Base-by-base conservation (phyloP, 768 basidiomycete species). In the Leccinum rimulosum region DNA sequence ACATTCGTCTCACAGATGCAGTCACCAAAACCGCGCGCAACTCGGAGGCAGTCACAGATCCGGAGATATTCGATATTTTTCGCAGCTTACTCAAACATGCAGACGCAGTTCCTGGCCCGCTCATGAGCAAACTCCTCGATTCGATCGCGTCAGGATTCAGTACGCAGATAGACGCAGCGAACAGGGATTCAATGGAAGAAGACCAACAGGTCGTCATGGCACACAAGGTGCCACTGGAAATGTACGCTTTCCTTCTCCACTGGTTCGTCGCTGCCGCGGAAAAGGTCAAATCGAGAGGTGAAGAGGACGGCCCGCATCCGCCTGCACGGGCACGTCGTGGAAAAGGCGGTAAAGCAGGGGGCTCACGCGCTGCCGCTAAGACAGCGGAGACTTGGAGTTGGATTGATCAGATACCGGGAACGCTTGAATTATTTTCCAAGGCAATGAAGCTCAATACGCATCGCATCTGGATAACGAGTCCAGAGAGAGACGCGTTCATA, bases 261-360 rank as follows among this genome's bases (percentile, higher is more conserved):
- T 98, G 95, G 95, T 95, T 95, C 69, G 89, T 92, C 15, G 75
- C 77, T 11, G 86, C 86, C 0, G 89, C 87, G 1, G 94, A 96
- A 73, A 89, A 88, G 64, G 84, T 88, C 59, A 89, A 88, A 48
- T 76, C 76, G 6, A 68, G 78, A 12, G 77, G 76, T 6, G 82
- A 81, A 12, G 78, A 80, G 2, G 79, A 76, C 19, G 79, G 80
- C 12, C 72, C 77, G 3, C 74, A 69, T 6, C 78, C 81, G 1
- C 76, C 76, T 25, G 70, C 80, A 1, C 86, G 84, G 61, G 67
- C 78, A 8, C 79, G 79, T 60, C 83, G 80, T 60, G 88, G 86
- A 0, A 79, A 80, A 56, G 88, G 87, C 9, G 86, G 80, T 0
- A 90, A 84, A 68, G 73, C 77, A 30, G 78, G 75, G 0, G 69